A percentile compares a stretch with the other conserved stretches of the same genome.
phyloP scores from a whole-genome alignment of 2,329 filamentous ascomycete genomes.

The Coniochaeta ligniaria region DNA sequence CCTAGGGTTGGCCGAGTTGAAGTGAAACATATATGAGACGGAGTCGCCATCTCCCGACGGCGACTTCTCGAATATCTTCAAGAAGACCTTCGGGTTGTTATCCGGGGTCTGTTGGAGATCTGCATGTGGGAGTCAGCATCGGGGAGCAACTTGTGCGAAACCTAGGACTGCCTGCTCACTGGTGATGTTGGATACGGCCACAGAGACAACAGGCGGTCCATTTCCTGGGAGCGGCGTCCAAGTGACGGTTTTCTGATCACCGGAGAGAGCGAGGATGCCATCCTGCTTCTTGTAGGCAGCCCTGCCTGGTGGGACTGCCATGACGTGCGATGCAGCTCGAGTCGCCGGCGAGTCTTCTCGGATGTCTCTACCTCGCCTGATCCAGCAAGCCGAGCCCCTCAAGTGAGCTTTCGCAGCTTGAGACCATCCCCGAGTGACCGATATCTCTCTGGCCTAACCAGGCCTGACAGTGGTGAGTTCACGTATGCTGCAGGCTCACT shows the following conservation, averaged over 20 bases:
- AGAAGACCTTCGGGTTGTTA: slow-evolving; percentile 80
- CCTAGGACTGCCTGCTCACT: slow-evolving; percentile 46
- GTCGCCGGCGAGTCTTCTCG: background rate
- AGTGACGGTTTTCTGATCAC: slow-evolving; percentile 65
- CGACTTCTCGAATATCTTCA: slow-evolving; percentile 79
- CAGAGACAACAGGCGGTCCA: slow-evolving; percentile 57
- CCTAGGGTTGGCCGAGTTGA: slow-evolving; percentile 74
- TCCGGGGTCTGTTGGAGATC: slow-evolving; percentile 94
- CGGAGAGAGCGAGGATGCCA: slow-evolving; percentile 69
- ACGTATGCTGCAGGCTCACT: background rate
- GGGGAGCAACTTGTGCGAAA: background rate
- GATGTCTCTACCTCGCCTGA: background rate
- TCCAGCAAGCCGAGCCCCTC: background rate
- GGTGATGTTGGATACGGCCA: slow-evolving; percentile 70
- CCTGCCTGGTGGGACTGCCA: slow-evolving; percentile 47
- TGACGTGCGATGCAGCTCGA: background rate
- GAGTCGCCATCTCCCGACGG: slow-evolving; percentile 47
- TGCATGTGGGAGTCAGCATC: slow-evolving; percentile 22
- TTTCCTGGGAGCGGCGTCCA: slow-evolving; percentile 69
- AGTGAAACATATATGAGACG: slow-evolving; percentile 77
- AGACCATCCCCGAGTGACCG: background rate
- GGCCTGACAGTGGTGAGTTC: background rate
- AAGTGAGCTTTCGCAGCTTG: background rate
- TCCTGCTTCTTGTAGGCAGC: slow-evolving; percentile 88
- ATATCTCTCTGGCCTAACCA: background rate